Conservation (phyloP, 805 yeast genomes). For the Saccharomyces kudriavzevii region DNA sequence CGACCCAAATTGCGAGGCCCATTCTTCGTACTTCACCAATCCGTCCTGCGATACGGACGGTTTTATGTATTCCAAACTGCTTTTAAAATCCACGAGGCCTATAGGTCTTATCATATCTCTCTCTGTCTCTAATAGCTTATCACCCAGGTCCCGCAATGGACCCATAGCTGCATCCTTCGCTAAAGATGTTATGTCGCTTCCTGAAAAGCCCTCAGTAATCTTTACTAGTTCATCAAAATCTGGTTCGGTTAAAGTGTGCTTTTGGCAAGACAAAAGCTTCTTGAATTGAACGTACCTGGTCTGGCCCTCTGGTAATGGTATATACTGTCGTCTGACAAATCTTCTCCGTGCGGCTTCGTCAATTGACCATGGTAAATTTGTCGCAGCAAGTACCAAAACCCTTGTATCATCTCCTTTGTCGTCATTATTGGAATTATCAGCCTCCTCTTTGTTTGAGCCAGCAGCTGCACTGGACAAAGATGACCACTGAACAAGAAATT, state of each 20-base stretch:
- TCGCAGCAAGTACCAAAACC: constrained; percentile 87
- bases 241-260: constrained; percentile 53
- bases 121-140: constrained; percentile 57
- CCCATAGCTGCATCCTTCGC: constrained; percentile 99
- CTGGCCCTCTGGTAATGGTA: constrained; percentile 85
- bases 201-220: constrained; percentile 79
- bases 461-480: constrained; percentile 83
- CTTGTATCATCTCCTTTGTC: constrained; percentile 38
- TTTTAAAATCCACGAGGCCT: constrained; percentile 60
- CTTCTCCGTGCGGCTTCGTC: constrained; percentile 96
- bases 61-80: constrained; percentile 68
- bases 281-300: constrained; percentile 66
- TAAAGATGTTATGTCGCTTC: constrained; percentile 84
- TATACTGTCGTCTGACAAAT: constrained; percentile 84
- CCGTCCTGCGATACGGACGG: constrained; percentile 87
- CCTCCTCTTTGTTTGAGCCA: constrained; percentile 42
- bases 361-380: constrained; percentile 93
- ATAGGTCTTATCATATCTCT: constrained; percentile 76
- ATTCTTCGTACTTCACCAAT: constrained; percentile 67
- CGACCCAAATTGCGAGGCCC: constrained; percentile 84
- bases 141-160: constrained; percentile 85
- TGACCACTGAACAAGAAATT: constrained; percentile 91
- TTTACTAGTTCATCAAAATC: constrained; percentile 56
- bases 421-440: constrained; percentile 15
- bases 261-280: constrained; percentile 62